Base-by-base conservation (phyloP, 2,329 filamentous ascomycete species). In the Fusarium transvaalense region DNA sequence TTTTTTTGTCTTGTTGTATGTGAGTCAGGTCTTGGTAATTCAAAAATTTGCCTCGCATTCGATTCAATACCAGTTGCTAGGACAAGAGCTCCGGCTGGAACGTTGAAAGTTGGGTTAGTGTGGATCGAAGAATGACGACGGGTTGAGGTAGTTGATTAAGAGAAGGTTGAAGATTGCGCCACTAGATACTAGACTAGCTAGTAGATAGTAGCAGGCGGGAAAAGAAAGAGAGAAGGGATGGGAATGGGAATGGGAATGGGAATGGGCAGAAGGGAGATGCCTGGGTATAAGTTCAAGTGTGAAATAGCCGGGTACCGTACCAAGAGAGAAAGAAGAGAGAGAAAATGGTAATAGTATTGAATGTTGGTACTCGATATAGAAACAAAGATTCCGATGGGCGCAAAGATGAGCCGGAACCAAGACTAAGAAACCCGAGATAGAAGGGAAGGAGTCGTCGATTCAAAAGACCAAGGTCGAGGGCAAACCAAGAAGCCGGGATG, bases 321-420 rank as follows among this genome's bases (percentile, higher is more conserved):
- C 15, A 10, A 14, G 21, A 41, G 10, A 19, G 32, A 38, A 38
- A 25, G 19, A 34, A 56, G 14, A 32, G 29, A 25, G 31, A 53
- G 14, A 9, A 27, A 46, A 34, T 50, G 14, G 14, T 27, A 61
- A 43, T 37, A 61, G 38, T 37, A 53, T 42, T 50, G 23, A 14
- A 38, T 38, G 32, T 47, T 37, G 23, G 38, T 42, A 46, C 61
- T 64, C 52, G 45, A 60, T 53, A 60, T 48, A 39, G 63, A 37
- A 67, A 50, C 41, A 45, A 57, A 59, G 47, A 41, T 58, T 31
- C 42, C 39, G 34, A 45, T 66, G 55, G 61, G 66, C 65, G 56
- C 65, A 69, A 69, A 57, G 35, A 62, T 69, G 66, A 69, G 66
- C 47, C 64, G 47, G 59, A 68, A 50, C 43, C 41, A 60, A 69